These are phyloP conservation scores for Arabis hirsuta DNA, from an alignment of 345 rosid genomes.

Conservation along the genomic window DNA sequence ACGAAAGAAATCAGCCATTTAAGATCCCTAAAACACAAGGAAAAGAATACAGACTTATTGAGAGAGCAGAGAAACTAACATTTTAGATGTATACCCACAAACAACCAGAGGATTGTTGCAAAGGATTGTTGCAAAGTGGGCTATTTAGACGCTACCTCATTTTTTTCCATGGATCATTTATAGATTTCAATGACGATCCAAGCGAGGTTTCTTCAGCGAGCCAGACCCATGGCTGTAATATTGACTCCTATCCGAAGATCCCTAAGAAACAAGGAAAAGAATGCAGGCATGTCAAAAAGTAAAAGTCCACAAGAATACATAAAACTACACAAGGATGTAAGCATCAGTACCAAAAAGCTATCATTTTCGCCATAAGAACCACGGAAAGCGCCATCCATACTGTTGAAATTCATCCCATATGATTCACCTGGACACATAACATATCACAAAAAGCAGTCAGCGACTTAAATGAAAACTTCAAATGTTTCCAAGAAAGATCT, in stretches of 20 bases:
- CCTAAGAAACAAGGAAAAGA: conserved; percentile 51
- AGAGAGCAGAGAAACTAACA: conserved; percentile 26
- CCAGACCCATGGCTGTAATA: conserved; percentile 69
- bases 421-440: conserved; percentile 59
- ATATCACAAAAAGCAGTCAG: conserved; percentile 17
- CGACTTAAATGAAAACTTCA: not conserved
- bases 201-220: conserved; percentile 75
- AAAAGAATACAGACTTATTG: conserved; percentile 15
- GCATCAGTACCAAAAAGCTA: conserved; percentile 62
- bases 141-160: conserved; percentile 35
- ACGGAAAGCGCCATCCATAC: conserved; percentile 57
- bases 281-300: conserved; percentile 18
- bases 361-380: conserved; percentile 73
- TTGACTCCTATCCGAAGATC: conserved; percentile 65
- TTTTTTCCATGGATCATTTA: conserved; percentile 36
- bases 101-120: conserved; percentile 25
- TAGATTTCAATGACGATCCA: conserved; percentile 62
- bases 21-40: conserved; percentile 2
- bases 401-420: conserved; percentile 67
- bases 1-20: conserved; percentile 23
- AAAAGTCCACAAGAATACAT: conserved; percentile 22
- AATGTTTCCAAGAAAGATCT: conserved; percentile 21
- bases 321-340: conserved; percentile 25
- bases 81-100: conserved; percentile 31
- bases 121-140: conserved; percentile 24